Conservation (phyloP, 2,329 filamentous ascomycete species). For the Xylariaceae sp. region DNA sequence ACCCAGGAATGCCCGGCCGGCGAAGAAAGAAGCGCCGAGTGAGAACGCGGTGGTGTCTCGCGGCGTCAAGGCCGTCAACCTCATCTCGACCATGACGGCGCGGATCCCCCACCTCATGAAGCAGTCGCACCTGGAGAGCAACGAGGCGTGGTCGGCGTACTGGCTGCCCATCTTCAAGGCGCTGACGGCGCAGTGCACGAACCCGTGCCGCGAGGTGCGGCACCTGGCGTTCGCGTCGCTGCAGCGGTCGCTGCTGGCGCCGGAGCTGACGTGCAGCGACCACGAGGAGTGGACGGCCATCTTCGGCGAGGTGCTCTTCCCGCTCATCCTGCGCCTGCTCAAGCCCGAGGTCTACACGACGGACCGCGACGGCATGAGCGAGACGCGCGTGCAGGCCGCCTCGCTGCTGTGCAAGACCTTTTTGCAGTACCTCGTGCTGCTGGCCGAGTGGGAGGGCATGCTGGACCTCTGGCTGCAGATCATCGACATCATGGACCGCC, state of each 20-base stretch:
- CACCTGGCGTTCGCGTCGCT: conserved; percentile 81
- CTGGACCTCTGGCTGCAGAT: conserved; percentile 88
- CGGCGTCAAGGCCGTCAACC: conserved; percentile 70
- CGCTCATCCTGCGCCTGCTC: conserved; percentile 75
- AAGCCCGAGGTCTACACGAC: conserved; percentile 93
- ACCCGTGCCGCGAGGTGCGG: conserved; percentile 87
- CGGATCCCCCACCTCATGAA: conserved; percentile 82
- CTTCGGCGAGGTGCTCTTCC: conserved; percentile 89
- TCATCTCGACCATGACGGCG: conserved; percentile 74
- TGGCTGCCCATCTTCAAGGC: conserved; percentile 94
- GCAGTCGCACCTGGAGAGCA: conserved; percentile 84
- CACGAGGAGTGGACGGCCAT: conserved; percentile 93
- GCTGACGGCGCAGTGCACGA: conserved; percentile 82
- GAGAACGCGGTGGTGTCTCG: conserved; percentile 67
- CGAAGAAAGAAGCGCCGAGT: conserved; percentile 48
- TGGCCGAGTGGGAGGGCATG: conserved; percentile 83
- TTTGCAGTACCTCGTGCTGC: conserved; percentile 79
- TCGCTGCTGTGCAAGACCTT: conserved; percentile 93
- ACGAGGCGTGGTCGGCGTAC: conserved; percentile 93
- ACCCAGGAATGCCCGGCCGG: conserved; percentile 29
- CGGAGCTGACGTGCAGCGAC: conserved; percentile 73
- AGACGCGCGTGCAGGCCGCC: conserved; percentile 85
- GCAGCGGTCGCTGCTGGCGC: conserved; percentile 77
- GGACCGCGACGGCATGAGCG: conserved; percentile 88
- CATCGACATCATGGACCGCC: conserved; percentile 85